Evolutionary conservation across 495 filamentous ascomycete species (phyloP).

Genomic region (Tuber borchii): DNA sequence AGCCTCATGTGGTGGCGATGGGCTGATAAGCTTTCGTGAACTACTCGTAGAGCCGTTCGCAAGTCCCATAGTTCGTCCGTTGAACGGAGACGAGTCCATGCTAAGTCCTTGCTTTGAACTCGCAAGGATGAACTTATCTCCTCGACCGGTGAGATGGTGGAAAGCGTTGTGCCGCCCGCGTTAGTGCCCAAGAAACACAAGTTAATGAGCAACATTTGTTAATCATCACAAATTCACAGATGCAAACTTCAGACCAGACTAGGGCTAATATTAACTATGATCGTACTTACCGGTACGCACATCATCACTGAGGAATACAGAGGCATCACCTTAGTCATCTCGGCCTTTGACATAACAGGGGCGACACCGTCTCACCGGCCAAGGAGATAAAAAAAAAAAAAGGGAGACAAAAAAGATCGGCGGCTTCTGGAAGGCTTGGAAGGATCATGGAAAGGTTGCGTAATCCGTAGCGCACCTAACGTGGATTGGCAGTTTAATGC

Average conservation of each 20-base stretch:
- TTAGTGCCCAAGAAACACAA: no score
- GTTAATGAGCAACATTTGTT: no score
- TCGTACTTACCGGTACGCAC: no score
- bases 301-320: no score
- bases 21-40: background rate
- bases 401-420: conserved; percentile 16
- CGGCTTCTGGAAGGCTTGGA: conserved; percentile 31
- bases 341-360: no score
- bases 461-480: conserved; percentile 33
- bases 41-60: background rate
- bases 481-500: conserved; percentile 34
- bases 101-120: conserved; percentile 14
- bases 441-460: conserved; percentile 25
- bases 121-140: background rate
- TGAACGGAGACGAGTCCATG: conserved; percentile 14
- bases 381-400: background rate
- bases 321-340: no score
- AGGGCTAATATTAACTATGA: no score
- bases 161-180: no score
- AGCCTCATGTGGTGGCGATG: background rate
- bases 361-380: no score
- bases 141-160: no score
- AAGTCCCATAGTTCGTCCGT: background rate
- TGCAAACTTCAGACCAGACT: no score
- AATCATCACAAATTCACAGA: no score